These are phyloP conservation scores for Phascolomyces articulosus DNA, from an alignment of 371 early-diverging fungal genomes.

Conservation along the genomic window DNA sequence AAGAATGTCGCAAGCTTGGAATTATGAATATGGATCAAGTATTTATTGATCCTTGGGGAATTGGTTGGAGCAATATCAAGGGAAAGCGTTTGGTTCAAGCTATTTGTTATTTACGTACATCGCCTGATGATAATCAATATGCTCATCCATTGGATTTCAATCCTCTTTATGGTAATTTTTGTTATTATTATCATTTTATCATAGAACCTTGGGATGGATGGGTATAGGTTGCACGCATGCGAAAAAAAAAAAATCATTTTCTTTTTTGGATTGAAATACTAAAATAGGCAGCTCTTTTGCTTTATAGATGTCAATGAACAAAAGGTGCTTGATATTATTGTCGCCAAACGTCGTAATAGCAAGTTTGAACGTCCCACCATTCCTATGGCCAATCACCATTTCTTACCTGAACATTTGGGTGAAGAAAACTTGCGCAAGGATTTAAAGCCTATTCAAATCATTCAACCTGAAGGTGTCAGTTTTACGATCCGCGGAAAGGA, in stretches of 20 bases:
- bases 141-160: slow-evolving; percentile 53
- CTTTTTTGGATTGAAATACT: background rate
- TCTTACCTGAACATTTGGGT: slow-evolving; percentile 45
- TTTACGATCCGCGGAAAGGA: slow-evolving; percentile 46
- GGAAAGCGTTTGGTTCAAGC: slow-evolving; percentile 43
- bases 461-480: slow-evolving; percentile 53
- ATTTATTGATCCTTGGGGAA: slow-evolving; percentile 47
- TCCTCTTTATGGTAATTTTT: slow-evolving; percentile 42
- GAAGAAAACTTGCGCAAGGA: slow-evolving; percentile 44
- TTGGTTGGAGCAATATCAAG: slow-evolving; percentile 40
- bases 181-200: no score
- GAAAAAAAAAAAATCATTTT: background rate
- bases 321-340: slow-evolving; percentile 40
- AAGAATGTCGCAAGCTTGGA: slow-evolving; percentile 40
- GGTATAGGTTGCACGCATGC: background rate
- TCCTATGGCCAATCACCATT: slow-evolving; percentile 40
- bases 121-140: slow-evolving; percentile 49
- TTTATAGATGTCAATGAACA: slow-evolving; percentile 32
- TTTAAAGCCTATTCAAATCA: slow-evolving; percentile 49
- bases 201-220: no score
- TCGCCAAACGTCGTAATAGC: slow-evolving; percentile 35
- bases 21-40: slow-evolving; percentile 43
- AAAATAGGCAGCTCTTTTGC: background rate
- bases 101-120: slow-evolving; percentile 41
- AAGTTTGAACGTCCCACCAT: slow-evolving; percentile 43